Base-by-base conservation (phyloP, 768 basidiomycete genomes). In the Ramaria sp. region DNA sequence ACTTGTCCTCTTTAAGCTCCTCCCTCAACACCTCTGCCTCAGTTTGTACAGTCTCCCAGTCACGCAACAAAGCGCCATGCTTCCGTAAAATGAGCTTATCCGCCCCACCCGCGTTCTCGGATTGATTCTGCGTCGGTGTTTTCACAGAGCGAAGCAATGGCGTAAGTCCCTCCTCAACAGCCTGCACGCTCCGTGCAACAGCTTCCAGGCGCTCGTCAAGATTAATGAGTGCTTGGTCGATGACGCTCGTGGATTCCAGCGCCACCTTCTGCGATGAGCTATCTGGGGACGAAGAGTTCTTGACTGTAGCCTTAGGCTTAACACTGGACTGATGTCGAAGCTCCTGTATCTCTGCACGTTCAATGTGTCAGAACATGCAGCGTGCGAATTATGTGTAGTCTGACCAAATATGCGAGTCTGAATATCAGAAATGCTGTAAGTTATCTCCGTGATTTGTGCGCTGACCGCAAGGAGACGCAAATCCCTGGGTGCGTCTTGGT, bases 1-100 rank as follows among this genome's bases (percentile, higher is more conserved):
- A 96, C 64, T 94, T 94, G 71, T 97, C 95, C 70, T 97, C 95
- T 71, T 90, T 93, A 61, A 98, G 75, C 70, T 99, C 96, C 64
- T 94, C 91, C 60, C 86, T 77, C 58, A 97, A 71, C 27, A 85
- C 81, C 45, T 88, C 84, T 54, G 85, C 87, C 63, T 91, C 88
- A 54, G 81, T 80, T 66, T 86, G 84, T 10, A 92, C 79, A 10
- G 80, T 71, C 59, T 88, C 83, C 93, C 92, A 97, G 41, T 94
- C 92, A 10, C 73, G 68, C 31, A 82, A 63, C 52, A 95, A 72
- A 11, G 84, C 76, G 13, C 81, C 78, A 66, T 91, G 84, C 65
- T 94, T 93, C 58, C 84, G 78, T 47, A 87, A 70, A 39, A 91
- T 71, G 1, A 79, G 69, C 0, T 74, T 69, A 19, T 74, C 59